Conservation (phyloP, 2,329 filamentous ascomycete genomes). For the Ophiocordyceps unilateralis region DNA sequence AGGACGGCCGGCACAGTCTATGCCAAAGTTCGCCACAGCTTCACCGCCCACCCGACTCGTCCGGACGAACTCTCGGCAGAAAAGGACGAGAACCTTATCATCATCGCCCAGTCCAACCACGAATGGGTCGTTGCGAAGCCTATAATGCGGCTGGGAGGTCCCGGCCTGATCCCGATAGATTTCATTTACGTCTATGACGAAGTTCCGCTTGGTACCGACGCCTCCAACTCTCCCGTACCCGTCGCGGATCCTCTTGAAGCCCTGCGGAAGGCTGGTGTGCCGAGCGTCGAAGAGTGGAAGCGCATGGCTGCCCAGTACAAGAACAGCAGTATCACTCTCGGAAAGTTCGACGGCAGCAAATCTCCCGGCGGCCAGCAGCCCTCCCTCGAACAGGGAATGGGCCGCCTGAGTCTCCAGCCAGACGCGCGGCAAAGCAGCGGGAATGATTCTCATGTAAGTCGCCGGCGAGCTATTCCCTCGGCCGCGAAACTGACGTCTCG, state of each 20-base stretch:
- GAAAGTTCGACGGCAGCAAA: constrained; percentile 58
- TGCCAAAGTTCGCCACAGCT: constrained; percentile 93
- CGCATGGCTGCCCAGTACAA: constrained; percentile 99
- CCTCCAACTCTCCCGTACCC: constrained; percentile 67
- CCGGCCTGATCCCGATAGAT: constrained; percentile 86
- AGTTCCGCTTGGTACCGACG: constrained; percentile 35
- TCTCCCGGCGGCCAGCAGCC: constrained; percentile 20
- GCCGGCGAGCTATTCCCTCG: background rate
- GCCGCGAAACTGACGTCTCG: background rate
- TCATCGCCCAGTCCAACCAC: constrained; percentile 94
- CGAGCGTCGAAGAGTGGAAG: constrained; percentile 97
- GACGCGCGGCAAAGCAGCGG: constrained; percentile 9
- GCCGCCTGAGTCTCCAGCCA: constrained; percentile 56
- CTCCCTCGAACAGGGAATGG: constrained; percentile 49
- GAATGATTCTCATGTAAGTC: constrained; percentile 11
- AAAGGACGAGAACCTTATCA: constrained; percentile 89
- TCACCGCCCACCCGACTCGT: constrained; percentile 61
- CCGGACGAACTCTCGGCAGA: constrained; percentile 92
- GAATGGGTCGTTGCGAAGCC: constrained; percentile 99
- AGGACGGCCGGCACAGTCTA: constrained; percentile 76
- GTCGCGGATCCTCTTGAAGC: constrained; percentile 72
- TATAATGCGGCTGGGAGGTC: constrained; percentile 91
- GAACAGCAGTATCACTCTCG: constrained; percentile 92
- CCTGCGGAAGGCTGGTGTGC: constrained; percentile 75
- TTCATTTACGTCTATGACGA: constrained; percentile 91